Conservation (phyloP, 352 stramenopile genomes). For the Elongisporangium anandrum region DNA sequence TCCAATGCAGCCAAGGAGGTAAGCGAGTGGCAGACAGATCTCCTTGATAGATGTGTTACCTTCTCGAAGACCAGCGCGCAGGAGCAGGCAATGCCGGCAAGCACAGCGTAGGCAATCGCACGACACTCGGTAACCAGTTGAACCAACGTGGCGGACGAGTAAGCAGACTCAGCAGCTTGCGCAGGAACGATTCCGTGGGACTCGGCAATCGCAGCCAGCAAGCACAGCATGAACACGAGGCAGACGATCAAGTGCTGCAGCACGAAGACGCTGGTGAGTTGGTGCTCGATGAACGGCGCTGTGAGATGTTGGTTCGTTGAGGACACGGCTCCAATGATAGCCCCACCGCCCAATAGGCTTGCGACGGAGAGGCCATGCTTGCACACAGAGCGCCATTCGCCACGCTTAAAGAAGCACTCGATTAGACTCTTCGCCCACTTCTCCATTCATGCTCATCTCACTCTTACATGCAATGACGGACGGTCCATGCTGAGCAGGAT, state of each 20-base stretch:
- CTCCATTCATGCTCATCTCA: background rate
- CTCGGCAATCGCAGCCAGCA: constrained; percentile 13
- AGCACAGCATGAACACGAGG: constrained; percentile 8
- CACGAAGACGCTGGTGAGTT: constrained; percentile 5
- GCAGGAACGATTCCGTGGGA: constrained; percentile 3
- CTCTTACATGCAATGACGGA: background rate
- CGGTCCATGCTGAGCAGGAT: constrained; percentile 1
- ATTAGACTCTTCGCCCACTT: too few relatives aligned
- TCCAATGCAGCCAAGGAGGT: background rate
- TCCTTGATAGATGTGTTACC: constrained; percentile 12
- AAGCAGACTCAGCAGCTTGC: constrained; percentile 2
- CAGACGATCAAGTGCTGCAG: constrained; percentile 16
- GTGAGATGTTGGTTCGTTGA: background rate
- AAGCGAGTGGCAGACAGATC: background rate
- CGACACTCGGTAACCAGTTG: constrained; percentile 4
- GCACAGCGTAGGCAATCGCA: constrained; percentile 17
- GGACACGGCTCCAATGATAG: background rate
- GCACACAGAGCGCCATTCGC: background rate
- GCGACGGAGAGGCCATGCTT: background rate
- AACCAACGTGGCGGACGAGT: background rate
- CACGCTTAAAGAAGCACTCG: background rate
- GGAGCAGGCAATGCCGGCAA: constrained; percentile 19
- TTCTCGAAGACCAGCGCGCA: constrained; percentile 29
- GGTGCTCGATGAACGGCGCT: background rate
- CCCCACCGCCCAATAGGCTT: background rate